Base-by-base conservation (phyloP, 2,329 filamentous ascomycete genomes). In the Penicillium sp. region DNA sequence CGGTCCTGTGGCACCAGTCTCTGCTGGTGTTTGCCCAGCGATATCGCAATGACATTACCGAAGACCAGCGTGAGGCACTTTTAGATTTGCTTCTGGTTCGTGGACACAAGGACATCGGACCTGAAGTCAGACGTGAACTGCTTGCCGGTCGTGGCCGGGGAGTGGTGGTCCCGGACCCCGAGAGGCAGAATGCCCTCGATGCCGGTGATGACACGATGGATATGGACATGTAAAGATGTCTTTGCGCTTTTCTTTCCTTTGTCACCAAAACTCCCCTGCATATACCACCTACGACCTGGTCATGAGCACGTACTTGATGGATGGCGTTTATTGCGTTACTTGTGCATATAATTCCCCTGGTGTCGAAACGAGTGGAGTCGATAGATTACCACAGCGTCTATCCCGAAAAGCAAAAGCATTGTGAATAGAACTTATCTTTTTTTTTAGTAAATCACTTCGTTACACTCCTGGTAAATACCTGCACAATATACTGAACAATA, bases 1-100 rank as follows among this genome's bases (percentile, higher is more conserved):
- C 94, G 0, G 89, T 98, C 6, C 82, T 98, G 46, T 98, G 91
- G 89, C 93, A 98, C 69, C 91, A 97, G 72, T 89, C 86, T 59
- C 75, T 98, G 24, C 73, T 98, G 44, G 86, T 88, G 1, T 98
- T 98, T 71, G 89, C 93, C 22, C 87, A 96, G 71, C 79, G 91
- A 46, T 98, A 97, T 72, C 84, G 89, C 63, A 94, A 96, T 58
- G 91, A 97, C 68, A 91, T 96, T 58, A 95, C 89, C 1, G 90
- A 96, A 67, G 90, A 96, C 58, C 90, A 95, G 74, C 78, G 90
- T 58, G 91, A 98, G 71, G 87, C 89, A 0, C 72, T 98, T 41
- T 74, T 98, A 5, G 93, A 98, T 71, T 71, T 98, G 49, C 74
- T 98, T 14, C 75, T 95, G 35, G 84, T 83, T 3, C 82, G 91